Evolutionary conservation across 192 early-diverging fungal species (phyloP).

Genomic region (Coemansia sp.): DNA sequence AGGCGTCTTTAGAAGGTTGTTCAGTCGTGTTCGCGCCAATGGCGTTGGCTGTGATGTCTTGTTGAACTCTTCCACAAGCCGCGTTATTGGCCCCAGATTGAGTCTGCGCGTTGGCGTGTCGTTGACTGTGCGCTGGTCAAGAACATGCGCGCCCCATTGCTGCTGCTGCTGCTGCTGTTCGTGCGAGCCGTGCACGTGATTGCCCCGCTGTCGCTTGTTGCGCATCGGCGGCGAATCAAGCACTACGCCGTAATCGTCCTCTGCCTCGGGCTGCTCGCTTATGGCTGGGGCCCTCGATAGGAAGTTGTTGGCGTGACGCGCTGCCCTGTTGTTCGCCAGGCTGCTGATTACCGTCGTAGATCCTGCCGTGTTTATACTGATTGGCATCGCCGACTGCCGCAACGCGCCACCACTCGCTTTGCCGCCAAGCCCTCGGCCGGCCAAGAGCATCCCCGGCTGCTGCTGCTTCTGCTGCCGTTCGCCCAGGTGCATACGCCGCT

Average conservation of each 20-base stretch:
- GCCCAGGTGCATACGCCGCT: not conserved
- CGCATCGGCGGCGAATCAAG: not conserved
- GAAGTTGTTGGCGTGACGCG: not conserved
- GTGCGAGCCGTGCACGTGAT: not conserved
- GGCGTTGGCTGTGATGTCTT: slow-evolving; percentile 1
- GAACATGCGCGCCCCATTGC: slow-evolving; percentile 28
- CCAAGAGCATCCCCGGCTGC: not conserved
- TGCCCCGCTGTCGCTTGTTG: slow-evolving; percentile 3
- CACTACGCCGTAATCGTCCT: not conserved
- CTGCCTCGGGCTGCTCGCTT: not conserved
- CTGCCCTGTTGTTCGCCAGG: not conserved
- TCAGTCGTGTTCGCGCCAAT: not conserved
- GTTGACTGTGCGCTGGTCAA: slow-evolving; percentile 37
- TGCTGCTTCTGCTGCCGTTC: not conserved
- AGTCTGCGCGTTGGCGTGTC: slow-evolving; percentile 39
- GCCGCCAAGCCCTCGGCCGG: not conserved
- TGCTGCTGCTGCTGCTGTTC: slow-evolving; percentile 5
- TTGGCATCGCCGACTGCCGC: slow-evolving; percentile 8
- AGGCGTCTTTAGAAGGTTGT: slow-evolving; percentile 18
- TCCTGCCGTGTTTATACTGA: slow-evolving; percentile 15
- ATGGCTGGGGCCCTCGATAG: not conserved
- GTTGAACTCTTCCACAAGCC: slow-evolving; percentile 45
- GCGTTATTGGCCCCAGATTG: slow-evolving; percentile 40
- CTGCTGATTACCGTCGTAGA: slow-evolving; percentile 20
- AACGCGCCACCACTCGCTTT: not conserved